These are phyloP conservation scores for Astrothelium subdiscretum DNA, from an alignment of 495 filamentous ascomycete genomes.

Conservation along the genomic window DNA sequence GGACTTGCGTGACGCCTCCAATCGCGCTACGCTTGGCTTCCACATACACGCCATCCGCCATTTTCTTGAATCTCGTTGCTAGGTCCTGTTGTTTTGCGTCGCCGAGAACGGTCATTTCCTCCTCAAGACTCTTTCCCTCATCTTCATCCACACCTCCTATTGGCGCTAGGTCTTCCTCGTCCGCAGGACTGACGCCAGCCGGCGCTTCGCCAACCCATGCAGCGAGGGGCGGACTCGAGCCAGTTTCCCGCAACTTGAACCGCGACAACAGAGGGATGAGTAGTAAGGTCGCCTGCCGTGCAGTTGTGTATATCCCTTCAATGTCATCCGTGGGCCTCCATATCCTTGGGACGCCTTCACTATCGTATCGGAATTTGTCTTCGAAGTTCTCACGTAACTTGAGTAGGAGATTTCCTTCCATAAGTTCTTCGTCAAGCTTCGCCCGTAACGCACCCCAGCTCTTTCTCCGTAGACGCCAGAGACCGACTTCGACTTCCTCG, in stretches of 20 bases:
- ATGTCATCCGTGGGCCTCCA: constrained; percentile 98
- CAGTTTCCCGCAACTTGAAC: constrained; percentile 63
- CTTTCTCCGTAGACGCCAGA: constrained; percentile 85
- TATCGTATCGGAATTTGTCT: constrained; percentile 97
- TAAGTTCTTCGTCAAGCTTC: constrained; percentile 94
- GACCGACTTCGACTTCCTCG: constrained; percentile 83
- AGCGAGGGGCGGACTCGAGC: constrained; percentile 63
- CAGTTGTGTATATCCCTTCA: constrained; percentile 82
- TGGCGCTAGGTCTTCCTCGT: constrained; percentile 77
- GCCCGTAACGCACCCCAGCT: constrained; percentile 82
- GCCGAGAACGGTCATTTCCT: constrained; percentile 87
- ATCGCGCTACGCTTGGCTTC: constrained; percentile 95
- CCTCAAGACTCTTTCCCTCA: constrained; percentile 82
- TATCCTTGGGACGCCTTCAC: constrained; percentile 84
- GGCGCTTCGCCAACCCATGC: constrained; percentile 75
- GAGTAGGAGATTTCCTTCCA: constrained; percentile 89
- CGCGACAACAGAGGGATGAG: constrained; percentile 79
- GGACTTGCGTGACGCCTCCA: constrained; percentile 87
- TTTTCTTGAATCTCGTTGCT: constrained; percentile 91
- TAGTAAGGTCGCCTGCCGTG: constrained; percentile 78
- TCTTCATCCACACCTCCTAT: constrained; percentile 89
- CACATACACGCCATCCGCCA: constrained; percentile 91
- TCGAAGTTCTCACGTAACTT: constrained; percentile 98
- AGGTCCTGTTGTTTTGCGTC: constrained; percentile 83
- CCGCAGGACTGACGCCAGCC: constrained; percentile 59